Evolutionary conservation across 257 asterid species (phyloP).

Genomic region (Gardenia jasminoides): DNA sequence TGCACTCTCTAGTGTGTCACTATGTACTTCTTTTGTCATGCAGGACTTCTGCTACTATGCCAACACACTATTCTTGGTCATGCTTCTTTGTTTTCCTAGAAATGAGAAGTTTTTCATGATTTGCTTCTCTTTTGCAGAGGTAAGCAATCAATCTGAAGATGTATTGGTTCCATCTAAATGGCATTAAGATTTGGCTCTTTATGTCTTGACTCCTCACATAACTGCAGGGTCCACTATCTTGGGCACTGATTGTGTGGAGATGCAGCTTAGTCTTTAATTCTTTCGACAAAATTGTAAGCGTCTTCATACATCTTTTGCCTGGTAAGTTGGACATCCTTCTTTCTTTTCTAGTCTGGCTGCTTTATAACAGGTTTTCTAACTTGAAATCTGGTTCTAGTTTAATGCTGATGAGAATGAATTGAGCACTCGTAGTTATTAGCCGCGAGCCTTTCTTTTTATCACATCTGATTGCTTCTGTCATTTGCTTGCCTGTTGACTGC

Average conservation of each 20-base stretch:
- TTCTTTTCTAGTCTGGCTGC: not conserved
- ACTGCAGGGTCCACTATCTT: slow-evolving; percentile 93
- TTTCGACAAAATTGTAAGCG: slow-evolving; percentile 92
- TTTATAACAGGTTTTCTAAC: not conserved
- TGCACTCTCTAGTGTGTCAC: not conserved
- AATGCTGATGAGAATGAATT: not conserved
- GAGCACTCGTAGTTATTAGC: not conserved
- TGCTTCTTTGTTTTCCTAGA: slow-evolving; percentile 74
- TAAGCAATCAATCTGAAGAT: slow-evolving; percentile 24
- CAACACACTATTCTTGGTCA: slow-evolving; percentile 77
- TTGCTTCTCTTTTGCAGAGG: slow-evolving; percentile 99
- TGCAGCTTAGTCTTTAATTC: slow-evolving; percentile 96
- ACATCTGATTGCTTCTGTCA: not conserved
- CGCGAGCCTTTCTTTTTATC: not conserved
- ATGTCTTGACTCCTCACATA: slow-evolving; percentile 4
- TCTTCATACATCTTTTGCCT: slow-evolving; percentile 94
- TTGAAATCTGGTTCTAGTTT: not conserved
- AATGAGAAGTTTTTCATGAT: slow-evolving; percentile 96
- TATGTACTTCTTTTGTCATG: slow-evolving; percentile 5
- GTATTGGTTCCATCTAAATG: slow-evolving; percentile 13
- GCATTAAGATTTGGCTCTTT: not conserved
- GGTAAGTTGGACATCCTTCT: slow-evolving; percentile 47
- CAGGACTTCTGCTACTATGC: slow-evolving; percentile 99
- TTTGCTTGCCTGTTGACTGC: not conserved
- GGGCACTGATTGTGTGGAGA: slow-evolving; percentile 98